phyloP scores from a whole-genome alignment of 257 asterid species.

The Solanum peruvianum region DNA sequence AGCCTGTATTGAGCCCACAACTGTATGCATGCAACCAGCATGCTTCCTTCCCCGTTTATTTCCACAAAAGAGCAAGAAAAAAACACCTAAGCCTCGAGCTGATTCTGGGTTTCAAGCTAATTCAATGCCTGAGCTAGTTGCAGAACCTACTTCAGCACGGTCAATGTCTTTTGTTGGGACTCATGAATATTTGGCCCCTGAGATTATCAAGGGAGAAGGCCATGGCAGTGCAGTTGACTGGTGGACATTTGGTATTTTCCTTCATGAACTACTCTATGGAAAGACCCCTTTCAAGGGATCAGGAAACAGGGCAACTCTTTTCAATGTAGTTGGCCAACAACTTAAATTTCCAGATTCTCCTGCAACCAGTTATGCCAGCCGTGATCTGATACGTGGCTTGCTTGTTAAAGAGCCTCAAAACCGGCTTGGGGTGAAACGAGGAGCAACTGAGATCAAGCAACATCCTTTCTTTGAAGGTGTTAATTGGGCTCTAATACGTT shows the following conservation, averaged over 20 bases:
- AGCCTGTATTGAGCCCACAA: constrained; percentile 63
- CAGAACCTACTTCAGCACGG: constrained; percentile 73
- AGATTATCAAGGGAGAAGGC: constrained; percentile 80
- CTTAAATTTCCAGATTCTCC: constrained; percentile 63
- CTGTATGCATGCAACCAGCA: constrained; percentile 60
- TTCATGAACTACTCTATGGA: constrained; percentile 62
- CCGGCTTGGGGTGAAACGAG: constrained; percentile 63
- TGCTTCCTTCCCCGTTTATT: constrained; percentile 65
- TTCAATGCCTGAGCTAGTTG: constrained; percentile 55
- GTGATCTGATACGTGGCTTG: constrained; percentile 60
- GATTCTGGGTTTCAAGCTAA: constrained; percentile 28
- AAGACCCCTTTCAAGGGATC: constrained; percentile 73
- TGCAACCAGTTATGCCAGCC: constrained; percentile 52
- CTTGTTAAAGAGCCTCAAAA: constrained; percentile 70
- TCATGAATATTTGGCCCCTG: constrained; percentile 73
- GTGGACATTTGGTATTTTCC: constrained; percentile 88
- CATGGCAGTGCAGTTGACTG: constrained; percentile 87
- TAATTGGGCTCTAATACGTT: constrained; percentile 74
- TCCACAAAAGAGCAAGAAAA: constrained; percentile 52
- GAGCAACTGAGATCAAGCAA: constrained; percentile 80
- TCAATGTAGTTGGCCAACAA: constrained; percentile 69
- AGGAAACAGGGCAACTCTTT: constrained; percentile 65
- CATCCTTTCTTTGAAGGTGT: constrained; percentile 76
- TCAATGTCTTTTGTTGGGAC: constrained; percentile 87
- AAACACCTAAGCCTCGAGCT: constrained; percentile 29